Conservation (phyloP, 768 basidiomycete genomes). For the Suillus variegatus region DNA sequence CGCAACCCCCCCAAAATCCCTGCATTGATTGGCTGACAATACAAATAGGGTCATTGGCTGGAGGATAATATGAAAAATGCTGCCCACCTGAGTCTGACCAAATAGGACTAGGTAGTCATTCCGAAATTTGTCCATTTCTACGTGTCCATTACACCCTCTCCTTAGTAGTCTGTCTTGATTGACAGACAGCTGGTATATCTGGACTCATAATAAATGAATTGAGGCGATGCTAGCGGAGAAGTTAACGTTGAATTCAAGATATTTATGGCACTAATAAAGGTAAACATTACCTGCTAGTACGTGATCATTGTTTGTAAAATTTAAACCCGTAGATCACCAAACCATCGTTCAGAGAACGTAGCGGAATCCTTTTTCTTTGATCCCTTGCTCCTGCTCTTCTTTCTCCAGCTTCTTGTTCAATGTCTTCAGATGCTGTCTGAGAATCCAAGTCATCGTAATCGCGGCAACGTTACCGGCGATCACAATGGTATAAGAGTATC, state of each 20-base stretch:
- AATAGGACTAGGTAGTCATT: neutral
- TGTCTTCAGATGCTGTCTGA: slow-evolving; percentile 43
- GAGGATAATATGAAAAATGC: neutral
- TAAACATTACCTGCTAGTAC: neutral
- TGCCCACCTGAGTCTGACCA: neutral
- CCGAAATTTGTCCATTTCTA: neutral
- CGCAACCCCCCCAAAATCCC: too few species aligned
- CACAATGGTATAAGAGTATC: slow-evolving; percentile 71
- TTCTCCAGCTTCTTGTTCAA: slow-evolving; percentile 42
- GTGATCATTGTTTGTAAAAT: neutral
- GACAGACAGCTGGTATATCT: too few species aligned
- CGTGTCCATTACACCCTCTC: neutral
- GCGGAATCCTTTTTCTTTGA: slow-evolving; percentile 45
- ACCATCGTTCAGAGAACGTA: slow-evolving; percentile 44
- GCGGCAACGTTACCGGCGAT: slow-evolving; percentile 55
- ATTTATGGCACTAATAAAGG: too few species aligned
- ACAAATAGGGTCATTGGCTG: neutral
- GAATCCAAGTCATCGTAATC: slow-evolving; percentile 50
- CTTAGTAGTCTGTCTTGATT: neutral
- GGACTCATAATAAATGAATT: too few species aligned
- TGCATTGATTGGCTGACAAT: too few species aligned
- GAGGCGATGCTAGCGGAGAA: too few species aligned
- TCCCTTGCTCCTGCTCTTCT: slow-evolving; percentile 42
- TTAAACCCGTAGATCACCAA: too few species aligned
- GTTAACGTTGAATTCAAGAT: too few species aligned